A percentile compares a stretch with the other conserved stretches of the same genome.
Evolutionary conservation across 768 basidiomycete genomes (phyloP).

Genomic region (Lyophyllum shimeji): DNA sequence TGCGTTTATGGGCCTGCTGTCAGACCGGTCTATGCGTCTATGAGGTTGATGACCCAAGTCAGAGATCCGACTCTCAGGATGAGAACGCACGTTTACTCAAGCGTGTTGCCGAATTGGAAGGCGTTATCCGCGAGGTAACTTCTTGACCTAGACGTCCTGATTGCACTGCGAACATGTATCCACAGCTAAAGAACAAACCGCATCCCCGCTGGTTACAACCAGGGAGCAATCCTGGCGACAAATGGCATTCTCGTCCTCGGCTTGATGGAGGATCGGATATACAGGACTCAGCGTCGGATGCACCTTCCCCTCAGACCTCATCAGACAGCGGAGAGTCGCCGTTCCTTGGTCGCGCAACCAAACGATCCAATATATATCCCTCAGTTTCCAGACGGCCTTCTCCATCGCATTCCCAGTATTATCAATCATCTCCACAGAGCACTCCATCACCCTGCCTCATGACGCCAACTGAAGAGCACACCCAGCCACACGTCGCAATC

Average conservation of each 20-base stretch:
- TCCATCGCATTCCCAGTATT: conserved; percentile 28
- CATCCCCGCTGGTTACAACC: conserved; percentile 64
- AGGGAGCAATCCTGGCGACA: conserved; percentile 34
- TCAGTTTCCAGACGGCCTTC: conserved; percentile 22
- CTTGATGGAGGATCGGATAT: conserved; percentile 16
- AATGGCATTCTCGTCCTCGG: conserved; percentile 24
- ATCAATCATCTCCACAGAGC: conserved; percentile 31
- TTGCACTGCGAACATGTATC: conserved; percentile 21
- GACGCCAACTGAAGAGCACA: conserved; percentile 47
- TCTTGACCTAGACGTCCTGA: conserved; percentile 27
- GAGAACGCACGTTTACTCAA: conserved; percentile 67
- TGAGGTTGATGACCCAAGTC: conserved; percentile 75
- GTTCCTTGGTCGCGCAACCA: conserved; percentile 10
- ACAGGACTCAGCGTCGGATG: conserved; percentile 20
- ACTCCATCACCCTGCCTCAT: conserved; percentile 38
- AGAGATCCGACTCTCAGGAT: conserved; percentile 53
- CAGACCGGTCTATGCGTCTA: conserved; percentile 84
- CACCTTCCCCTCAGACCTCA: conserved; percentile 28
- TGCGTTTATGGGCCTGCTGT: background rate
- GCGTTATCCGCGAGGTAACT: conserved; percentile 75
- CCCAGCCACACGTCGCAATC: conserved; percentile 30
- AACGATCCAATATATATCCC: conserved; percentile 18
- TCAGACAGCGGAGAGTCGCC: conserved; percentile 27
- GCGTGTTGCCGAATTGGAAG: conserved; percentile 80
- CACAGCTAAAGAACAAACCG: conserved; percentile 70